A percentile compares a stretch with the other conserved stretches of the same genome.
These are phyloP conservation scores for Cladorrhinum sp. DNA, from an alignment of 2,329 filamentous ascomycete genomes.

Conservation along the genomic window DNA sequence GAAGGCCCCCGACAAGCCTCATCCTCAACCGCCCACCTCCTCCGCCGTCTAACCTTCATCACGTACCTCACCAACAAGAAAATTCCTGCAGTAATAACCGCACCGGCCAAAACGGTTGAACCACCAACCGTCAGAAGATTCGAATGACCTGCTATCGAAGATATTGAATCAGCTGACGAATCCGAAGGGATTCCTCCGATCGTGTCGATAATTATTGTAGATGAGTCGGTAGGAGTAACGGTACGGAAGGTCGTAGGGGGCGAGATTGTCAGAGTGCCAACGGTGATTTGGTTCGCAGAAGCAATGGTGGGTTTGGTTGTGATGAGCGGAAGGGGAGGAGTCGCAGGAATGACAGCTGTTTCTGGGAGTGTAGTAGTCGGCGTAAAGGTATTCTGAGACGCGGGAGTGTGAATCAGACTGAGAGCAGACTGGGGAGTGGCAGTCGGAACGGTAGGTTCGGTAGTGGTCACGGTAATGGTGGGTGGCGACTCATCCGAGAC, in stretches of 20 bases:
- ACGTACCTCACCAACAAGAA: neutral
- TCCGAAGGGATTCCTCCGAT: neutral
- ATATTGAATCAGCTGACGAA: neutral
- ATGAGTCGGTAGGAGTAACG: neutral
- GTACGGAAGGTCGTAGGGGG: neutral
- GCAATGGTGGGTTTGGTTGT: neutral
- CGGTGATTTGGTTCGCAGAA: neutral
- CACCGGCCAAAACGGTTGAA: neutral
- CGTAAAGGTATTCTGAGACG: no score
- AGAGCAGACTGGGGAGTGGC: neutral
- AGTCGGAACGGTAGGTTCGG: neutral
- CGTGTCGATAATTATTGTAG: neutral
- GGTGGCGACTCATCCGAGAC: neutral
- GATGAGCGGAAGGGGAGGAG: neutral
- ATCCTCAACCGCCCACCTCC: neutral
- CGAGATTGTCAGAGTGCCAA: neutral
- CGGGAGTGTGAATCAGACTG: no score
- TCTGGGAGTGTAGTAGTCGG: no score
- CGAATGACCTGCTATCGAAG: neutral
- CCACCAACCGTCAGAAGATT: constrained; percentile 3
- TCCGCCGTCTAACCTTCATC: neutral
- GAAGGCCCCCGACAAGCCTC: neutral
- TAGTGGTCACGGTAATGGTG: no score
- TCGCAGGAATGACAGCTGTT: no score
- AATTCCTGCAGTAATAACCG: neutral